Evolutionary conservation across 169 alveolate genomes (phyloP), one percentile per base, ranked within the genome.

Genomic region (Plasmodium fragile): DNA sequence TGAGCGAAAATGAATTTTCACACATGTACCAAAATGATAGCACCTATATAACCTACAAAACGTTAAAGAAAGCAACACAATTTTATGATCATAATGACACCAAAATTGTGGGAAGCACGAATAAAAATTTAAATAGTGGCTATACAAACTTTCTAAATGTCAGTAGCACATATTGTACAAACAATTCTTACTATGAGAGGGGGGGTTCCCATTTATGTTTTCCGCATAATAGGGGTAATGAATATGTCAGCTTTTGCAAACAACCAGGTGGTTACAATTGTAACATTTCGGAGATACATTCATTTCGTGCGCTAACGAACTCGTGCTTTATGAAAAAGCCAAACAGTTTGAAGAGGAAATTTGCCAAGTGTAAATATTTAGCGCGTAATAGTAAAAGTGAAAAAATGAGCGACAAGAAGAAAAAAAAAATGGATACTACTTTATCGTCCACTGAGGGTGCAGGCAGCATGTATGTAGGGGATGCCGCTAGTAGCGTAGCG

Each of bases 51-150:
- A 43, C 85, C 4, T 85, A 73, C 79, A 85, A 85, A 85, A 75
- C 69, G 53, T 73, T 85, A 53, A 85, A 85, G 30, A 73, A 55
- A 34, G 69, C 93, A 10, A 11, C 93, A 32, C 93, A 85, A 11
- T 85, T 85, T 85, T 85, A 85, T 53, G 93, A 85, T 16, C 25
- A 85, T 73, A 77, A 59, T 30, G 84, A 73, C 79, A 85, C 93
- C 39, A 85, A 85, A 73, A 85, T 85, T 69, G 4, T 8, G 18
- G 41, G 10, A 45, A 34, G 65, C 43, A 25, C 80, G 2, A 52
- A 49, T 72, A 82, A 85, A 34, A 85, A 85, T 28, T 53, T 85
- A 85, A 52, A 73, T 75, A 52, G 84, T 73, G 85, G 84, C n/a
- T 85, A 73, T 52, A 32, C 45, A 16, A 81, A 53, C 13, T 81